These are phyloP conservation scores for Fusarium sp. DNA, from an alignment of 2,329 filamentous ascomycete species.

Conservation along the genomic window DNA sequence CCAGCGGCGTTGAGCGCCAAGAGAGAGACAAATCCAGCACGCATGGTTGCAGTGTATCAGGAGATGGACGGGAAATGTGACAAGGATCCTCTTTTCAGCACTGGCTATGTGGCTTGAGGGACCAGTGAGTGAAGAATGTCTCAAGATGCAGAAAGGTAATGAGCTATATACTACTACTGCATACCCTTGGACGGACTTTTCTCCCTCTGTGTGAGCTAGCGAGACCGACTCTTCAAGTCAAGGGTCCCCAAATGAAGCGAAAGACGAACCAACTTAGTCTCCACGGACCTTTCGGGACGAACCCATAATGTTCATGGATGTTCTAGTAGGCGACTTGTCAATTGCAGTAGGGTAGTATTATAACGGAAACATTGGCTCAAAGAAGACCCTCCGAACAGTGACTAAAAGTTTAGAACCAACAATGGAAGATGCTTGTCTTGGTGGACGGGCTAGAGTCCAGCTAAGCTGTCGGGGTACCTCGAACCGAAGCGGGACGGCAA, in stretches of 20 bases:
- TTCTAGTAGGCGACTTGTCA: neutral
- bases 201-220: conserved; percentile 2
- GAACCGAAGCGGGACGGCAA: neutral
- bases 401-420: neutral
- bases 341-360: neutral
- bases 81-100: conserved; percentile 30
- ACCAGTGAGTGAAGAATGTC: conserved; percentile 14
- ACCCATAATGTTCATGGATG: conserved; percentile 2
- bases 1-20: conserved; percentile 46
- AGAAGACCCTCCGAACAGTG: neutral
- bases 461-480: neutral
- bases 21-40: conserved; percentile 38
- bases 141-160: conserved; percentile 19
- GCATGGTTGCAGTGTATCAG: conserved; percentile 40
- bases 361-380: neutral
- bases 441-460: neutral
- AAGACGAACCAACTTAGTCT: neutral
- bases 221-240: neutral
- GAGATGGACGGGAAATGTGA: conserved; percentile 5
- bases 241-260: neutral
- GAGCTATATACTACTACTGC: conserved; percentile 30
- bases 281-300: neutral
- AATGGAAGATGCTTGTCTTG: neutral
- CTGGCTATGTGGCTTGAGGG: conserved; percentile 12
- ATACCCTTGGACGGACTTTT: neutral